Base-by-base conservation (phyloP, 108 stramenopile genomes). In the Epipyxis sp. region DNA sequence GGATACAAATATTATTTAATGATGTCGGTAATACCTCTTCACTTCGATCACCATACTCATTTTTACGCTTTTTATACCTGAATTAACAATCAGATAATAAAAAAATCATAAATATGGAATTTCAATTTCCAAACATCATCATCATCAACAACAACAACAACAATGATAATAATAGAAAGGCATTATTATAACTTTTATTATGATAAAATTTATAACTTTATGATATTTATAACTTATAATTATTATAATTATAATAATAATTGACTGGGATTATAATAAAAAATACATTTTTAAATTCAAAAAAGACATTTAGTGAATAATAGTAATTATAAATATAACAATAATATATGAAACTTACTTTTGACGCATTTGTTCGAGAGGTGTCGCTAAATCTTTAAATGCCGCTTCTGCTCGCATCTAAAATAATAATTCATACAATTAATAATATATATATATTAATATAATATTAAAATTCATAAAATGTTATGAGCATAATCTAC, bases 1-100 rank as follows among this genome's bases (percentile, higher is more conserved):
- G n/a, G n/a, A n/a, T n/a, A n/a, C n/a, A n/a, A n/a, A n/a, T n/a
- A n/a, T n/a, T n/a, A n/a, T n/a, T n/a, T n/a, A n/a, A n/a, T n/a
- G n/a, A n/a, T n/a, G n/a, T n/a, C n/a, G n/a, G n/a, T n/a, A n/a
- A n/a, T n/a, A n/a, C n/a, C 40, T 77, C 40, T 6, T 40, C 35
- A 25, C 62, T 45, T 29, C 62, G 59, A 25, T 40, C 46, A 0
- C 77, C 74, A 20, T 59, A 42, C 3, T 34, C 71, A 42, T 13
- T 32, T 25, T 74, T 74, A 10, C 71, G 71, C 32, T 74, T 27
- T 3, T 10, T 6, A 39, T 74, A 74, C 71, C 71, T 74, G 71
- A 16, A 68, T 16, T 37, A 40, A 40, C 65, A 25, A 40, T 41
- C 16, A 68, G 16, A 37, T 68, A 16, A 68, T 40, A 68, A 40